A percentile compares a stretch with the other conserved stretches of the same genome.
Evolutionary conservation across 2,329 filamentous ascomycete species (phyloP).

Genomic region (Trichoderma breve): DNA sequence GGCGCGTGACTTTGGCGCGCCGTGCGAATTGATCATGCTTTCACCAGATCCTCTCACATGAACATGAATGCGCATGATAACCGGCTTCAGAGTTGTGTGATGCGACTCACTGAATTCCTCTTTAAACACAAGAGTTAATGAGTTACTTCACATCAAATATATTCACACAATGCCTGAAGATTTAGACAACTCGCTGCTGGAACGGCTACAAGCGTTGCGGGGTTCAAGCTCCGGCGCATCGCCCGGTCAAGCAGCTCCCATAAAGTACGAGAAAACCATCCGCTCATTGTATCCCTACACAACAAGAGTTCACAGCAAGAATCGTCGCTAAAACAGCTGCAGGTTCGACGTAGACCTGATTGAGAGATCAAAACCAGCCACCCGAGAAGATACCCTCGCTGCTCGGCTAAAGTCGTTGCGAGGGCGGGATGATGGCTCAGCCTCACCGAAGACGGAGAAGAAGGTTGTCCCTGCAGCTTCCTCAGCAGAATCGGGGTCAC

Average conservation of each 20-base stretch:
- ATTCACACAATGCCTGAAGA: constrained; percentile 33
- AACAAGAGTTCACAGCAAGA: background rate
- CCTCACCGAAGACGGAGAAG: constrained; percentile 21
- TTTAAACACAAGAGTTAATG: background rate
- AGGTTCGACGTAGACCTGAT: constrained; percentile 39
- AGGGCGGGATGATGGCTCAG: constrained; percentile 34
- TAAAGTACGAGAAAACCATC: constrained; percentile 39
- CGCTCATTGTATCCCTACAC: background rate
- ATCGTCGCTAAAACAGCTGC: background rate
- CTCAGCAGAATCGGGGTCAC: background rate
- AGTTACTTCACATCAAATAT: background rate
- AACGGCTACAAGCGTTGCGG: constrained; percentile 53
- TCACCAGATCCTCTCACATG: constrained; percentile 5
- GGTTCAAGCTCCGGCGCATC: constrained; percentile 33
- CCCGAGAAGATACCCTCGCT: constrained; percentile 51
- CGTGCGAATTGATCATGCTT: background rate
- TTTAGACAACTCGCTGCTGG: constrained; percentile 49
- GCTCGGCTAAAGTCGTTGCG: constrained; percentile 53
- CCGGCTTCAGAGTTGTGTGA: background rate
- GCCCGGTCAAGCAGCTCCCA: constrained; percentile 34
- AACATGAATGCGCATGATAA: background rate
- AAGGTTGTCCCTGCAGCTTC: background rate
- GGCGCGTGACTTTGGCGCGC: constrained; percentile 14
- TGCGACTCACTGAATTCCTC: background rate
- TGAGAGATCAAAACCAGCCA: constrained; percentile 42